These are phyloP conservation scores for Butyriboletus regius DNA, from an alignment of 1,284 basidiomycete species.

Conservation along the genomic window DNA sequence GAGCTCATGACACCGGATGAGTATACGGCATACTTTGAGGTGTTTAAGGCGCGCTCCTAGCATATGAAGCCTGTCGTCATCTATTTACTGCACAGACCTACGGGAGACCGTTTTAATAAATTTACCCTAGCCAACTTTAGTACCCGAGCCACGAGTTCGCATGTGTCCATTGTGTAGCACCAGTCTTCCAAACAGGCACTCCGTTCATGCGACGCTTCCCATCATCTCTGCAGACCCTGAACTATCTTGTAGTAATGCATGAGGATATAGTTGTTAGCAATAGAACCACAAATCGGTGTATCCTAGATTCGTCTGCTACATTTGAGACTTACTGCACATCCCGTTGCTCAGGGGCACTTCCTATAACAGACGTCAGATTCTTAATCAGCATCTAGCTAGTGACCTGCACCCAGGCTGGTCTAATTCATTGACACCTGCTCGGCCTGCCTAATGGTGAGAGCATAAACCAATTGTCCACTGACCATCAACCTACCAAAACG, in stretches of 20 bases:
- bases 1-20: conserved; percentile 79
- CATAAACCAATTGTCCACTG: not conserved
- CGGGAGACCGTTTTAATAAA: conserved; percentile 13
- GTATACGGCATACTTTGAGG: conserved; percentile 69
- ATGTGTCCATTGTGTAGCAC: not conserved
- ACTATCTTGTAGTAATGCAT: not conserved
- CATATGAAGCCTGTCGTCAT: not conserved
- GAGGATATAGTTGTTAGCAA: not conserved
- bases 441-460: conserved; percentile 18
- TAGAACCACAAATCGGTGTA: not conserved
- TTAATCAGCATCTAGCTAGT: conserved; percentile 22
- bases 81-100: conserved; percentile 11
- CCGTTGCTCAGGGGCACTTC: conserved; percentile 14
- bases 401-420: too few species aligned
- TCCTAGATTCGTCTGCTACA: not conserved
- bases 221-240: not conserved
- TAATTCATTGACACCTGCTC: not conserved
- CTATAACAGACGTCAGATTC: conserved; percentile 4
- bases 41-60: conserved; percentile 42
- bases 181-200: too few species aligned
- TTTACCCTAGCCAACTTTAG: conserved; percentile 12
- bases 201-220: not conserved
- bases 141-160: not conserved
- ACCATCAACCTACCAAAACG: not conserved
- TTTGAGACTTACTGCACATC: not conserved